These are phyloP conservation scores for Cucumis hystrix DNA, from an alignment of 306 rosid species.

Conservation along the genomic window DNA sequence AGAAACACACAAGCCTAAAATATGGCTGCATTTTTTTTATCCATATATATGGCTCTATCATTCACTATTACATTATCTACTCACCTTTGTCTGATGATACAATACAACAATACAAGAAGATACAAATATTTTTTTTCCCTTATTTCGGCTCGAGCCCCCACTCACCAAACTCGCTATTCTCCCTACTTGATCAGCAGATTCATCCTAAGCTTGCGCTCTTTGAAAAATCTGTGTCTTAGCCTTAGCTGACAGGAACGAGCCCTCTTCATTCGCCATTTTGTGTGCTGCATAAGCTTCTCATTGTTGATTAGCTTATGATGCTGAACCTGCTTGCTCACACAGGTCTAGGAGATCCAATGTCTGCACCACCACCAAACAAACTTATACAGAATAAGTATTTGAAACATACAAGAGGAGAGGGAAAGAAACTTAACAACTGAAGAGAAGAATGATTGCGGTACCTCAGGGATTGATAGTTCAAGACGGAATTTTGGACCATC, in stretches of 20 bases:
- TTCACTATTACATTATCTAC: not conserved
- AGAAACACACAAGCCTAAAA: slow-evolving; percentile 1
- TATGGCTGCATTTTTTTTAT: not conserved
- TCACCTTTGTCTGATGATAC: slow-evolving; percentile 29
- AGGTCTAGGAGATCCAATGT: slow-evolving; percentile 87
- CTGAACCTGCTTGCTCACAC: slow-evolving; percentile 86
- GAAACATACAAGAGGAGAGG: not conserved
- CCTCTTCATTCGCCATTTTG: slow-evolving; percentile 12
- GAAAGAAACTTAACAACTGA: not conserved
- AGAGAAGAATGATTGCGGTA: slow-evolving; percentile 1
- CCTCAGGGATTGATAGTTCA: slow-evolving; percentile 98
- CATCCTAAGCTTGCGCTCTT: slow-evolving; percentile 89
- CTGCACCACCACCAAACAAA: slow-evolving; percentile 30
- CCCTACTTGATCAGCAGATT: slow-evolving; percentile 25
- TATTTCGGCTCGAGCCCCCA: not conserved
- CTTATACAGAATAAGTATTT: not conserved
- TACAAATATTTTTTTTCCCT: not conserved
- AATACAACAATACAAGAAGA: slow-evolving; percentile 9
- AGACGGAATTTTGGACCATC: slow-evolving; percentile 99
- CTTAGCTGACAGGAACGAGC: slow-evolving; percentile 43
- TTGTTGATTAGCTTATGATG: slow-evolving; percentile 58
- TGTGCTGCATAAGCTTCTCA: not conserved
- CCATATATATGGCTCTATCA: not conserved
- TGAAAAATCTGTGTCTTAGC: slow-evolving; percentile 57
- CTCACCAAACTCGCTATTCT: not conserved